Evolutionary conservation across 2,329 filamentous ascomycete species (phyloP).

Genomic region (Fusarium xylarioides): DNA sequence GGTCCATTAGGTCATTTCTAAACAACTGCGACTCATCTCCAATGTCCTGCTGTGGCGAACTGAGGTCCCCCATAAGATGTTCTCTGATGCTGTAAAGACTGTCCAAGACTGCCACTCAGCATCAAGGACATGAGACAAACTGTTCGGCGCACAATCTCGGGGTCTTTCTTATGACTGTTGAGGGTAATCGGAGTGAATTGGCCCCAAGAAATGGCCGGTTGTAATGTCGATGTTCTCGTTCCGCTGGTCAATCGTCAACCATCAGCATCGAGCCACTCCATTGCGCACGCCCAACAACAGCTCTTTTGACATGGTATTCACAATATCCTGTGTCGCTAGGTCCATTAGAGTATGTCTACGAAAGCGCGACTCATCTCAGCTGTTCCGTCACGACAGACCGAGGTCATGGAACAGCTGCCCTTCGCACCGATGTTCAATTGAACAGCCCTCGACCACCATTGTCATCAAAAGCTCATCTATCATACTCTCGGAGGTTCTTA

Average conservation of each 20-base stretch:
- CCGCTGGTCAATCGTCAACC: neutral
- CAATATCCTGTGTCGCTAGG: fast-evolving
- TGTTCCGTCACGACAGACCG: neutral
- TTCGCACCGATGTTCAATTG: neutral
- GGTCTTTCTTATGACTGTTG: fast-evolving
- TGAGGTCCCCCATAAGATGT: neutral
- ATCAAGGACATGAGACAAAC: fast-evolving
- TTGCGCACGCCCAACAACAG: neutral
- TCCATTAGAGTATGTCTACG: fast-evolving
- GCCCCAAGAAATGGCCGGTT: neutral
- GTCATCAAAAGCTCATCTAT: too few relatives aligned
- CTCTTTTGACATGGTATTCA: fast-evolving
- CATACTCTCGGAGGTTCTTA: fast-evolving
- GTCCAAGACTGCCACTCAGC: neutral
- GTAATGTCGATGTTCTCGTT: neutral
- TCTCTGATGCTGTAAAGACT: too few relatives aligned
- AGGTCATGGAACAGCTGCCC: neutral
- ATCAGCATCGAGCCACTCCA: neutral
- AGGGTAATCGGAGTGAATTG: fast-evolving
- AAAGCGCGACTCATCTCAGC: fast-evolving
- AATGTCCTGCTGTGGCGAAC: neutral
- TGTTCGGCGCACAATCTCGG: fast-evolving
- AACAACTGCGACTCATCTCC: neutral
- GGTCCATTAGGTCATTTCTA: neutral
- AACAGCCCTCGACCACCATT: neutral